Percentiles rank a stretch among this genome's conserved stretches.
Evolutionary conservation across 495 filamentous ascomycete genomes (phyloP).

Genomic region (Cairneyella variabilis): DNA sequence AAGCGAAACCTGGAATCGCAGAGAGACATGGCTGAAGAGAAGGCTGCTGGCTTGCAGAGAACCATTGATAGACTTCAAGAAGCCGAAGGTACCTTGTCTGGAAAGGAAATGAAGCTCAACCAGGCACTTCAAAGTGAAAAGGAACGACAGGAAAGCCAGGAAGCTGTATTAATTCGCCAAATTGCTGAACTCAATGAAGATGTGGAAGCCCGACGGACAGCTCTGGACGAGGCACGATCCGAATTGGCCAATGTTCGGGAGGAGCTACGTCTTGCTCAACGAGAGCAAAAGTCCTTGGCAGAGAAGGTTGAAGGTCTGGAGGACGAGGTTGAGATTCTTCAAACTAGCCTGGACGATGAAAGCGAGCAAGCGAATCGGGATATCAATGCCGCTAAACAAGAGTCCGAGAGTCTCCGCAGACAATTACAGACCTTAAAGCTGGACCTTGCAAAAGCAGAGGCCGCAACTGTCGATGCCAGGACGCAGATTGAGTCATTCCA

Average conservation of each 20-base stretch:
- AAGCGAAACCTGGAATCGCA: constrained; percentile 61
- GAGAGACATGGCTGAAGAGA: constrained; percentile 63
- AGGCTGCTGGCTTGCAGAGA: constrained; percentile 63
- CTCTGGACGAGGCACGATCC: constrained; percentile 49
- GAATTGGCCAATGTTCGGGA: constrained; percentile 61
- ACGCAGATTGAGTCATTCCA: constrained; percentile 54
- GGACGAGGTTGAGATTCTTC: constrained; percentile 75
- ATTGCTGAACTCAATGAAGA: constrained; percentile 56
- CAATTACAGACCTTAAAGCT: constrained; percentile 43
- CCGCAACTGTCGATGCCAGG: constrained; percentile 42
- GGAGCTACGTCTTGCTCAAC: constrained; percentile 62
- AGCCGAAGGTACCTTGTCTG: constrained; percentile 59
- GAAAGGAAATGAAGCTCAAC: constrained; percentile 61
- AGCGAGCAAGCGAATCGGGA: constrained; percentile 59
- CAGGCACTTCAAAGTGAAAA: constrained; percentile 58
- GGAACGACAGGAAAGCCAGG: constrained; percentile 51
- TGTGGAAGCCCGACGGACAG: constrained; percentile 47
- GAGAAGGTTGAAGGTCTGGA: constrained; percentile 73
- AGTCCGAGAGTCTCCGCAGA: constrained; percentile 46
- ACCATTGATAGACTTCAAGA: constrained; percentile 71
- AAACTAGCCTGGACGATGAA: constrained; percentile 71
- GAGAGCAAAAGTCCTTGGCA: constrained; percentile 57
- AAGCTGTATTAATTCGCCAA: constrained; percentile 50
- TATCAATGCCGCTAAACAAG: constrained; percentile 40
- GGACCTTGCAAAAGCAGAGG: constrained; percentile 38